Percentiles rank a stretch among this genome's conserved stretches.
These are phyloP conservation scores for Diaporthe sp. DNA, from an alignment of 2,329 filamentous ascomycete species.

Conservation along the genomic window DNA sequence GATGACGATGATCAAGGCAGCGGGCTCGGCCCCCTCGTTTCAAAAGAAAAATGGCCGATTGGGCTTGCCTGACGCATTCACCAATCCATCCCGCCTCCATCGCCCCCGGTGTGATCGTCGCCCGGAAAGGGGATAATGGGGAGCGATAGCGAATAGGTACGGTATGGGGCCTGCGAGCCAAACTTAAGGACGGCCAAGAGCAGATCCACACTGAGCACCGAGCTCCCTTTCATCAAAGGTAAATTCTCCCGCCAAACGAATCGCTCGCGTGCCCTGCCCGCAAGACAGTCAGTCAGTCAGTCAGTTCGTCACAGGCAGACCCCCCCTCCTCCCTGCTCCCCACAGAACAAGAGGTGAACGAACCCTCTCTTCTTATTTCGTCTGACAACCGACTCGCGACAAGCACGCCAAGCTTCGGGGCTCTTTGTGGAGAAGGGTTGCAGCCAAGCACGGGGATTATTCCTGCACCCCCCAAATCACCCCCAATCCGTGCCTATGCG, in stretches of 20 bases:
- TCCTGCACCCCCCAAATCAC: not conserved
- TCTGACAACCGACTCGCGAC: slow-evolving; percentile 16
- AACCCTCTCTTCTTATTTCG: not conserved
- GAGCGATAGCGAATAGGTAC: not conserved
- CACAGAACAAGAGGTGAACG: slow-evolving; percentile 6
- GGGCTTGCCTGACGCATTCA: not conserved
- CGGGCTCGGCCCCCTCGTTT: slow-evolving; percentile 10
- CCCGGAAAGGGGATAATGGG: slow-evolving; percentile 11
- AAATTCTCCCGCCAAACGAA: slow-evolving; percentile 10
- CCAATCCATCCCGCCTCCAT: not conserved
- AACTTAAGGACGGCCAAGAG: not conserved
- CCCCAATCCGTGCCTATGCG: slow-evolving; percentile 1
- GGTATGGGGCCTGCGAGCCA: not conserved
- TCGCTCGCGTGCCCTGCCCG: slow-evolving; percentile 12
- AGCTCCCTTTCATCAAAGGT: slow-evolving; percentile 19
- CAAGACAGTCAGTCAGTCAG: not conserved
- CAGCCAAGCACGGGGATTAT: slow-evolving; percentile 25
- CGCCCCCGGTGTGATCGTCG: slow-evolving; percentile 8
- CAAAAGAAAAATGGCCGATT: slow-evolving; percentile 14
- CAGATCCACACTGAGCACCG: not conserved
- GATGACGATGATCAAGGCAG: slow-evolving; percentile 1
- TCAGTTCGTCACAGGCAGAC: not conserved
- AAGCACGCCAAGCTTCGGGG: slow-evolving; percentile 30
- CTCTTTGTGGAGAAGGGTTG: slow-evolving; percentile 19
- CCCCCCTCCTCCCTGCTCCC: not conserved